These are phyloP conservation scores for Canavalia gladiata DNA, from an alignment of 306 rosid species.

Conservation along the genomic window DNA sequence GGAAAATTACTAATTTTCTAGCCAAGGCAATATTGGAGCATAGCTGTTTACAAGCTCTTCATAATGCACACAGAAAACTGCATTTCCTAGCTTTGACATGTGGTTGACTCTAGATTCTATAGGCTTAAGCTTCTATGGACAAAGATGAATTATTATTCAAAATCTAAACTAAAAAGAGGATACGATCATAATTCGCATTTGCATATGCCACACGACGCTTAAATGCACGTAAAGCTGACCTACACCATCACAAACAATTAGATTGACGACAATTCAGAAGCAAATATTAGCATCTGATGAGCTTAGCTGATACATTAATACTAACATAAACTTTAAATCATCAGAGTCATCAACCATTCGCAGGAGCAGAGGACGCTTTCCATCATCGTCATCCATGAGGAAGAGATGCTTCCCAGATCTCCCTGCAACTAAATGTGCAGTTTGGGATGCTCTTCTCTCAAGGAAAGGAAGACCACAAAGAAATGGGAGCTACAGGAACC, in stretches of 20 bases:
- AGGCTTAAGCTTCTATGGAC: constrained; percentile 9
- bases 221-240: constrained; percentile 85
- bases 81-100: constrained; percentile 23
- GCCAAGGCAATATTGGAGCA: constrained; percentile 1
- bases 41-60: constrained; percentile 6
- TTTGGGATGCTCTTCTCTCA: constrained; percentile 89
- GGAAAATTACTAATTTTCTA: constrained; percentile 36
- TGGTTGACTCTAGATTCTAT: constrained; percentile 28
- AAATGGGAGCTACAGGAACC: constrained; percentile 76
- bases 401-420: constrained; percentile 97
- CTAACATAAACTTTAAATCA: constrained; percentile 92
- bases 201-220: constrained; percentile 97
- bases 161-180: constrained; percentile 59
- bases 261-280: constrained; percentile 37
- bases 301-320: constrained; percentile 40
- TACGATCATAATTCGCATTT: constrained; percentile 92
- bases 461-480: constrained; percentile 95
- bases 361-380: constrained; percentile 85
- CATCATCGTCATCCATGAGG: constrained; percentile 78
- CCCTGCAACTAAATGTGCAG: constrained; percentile 94
- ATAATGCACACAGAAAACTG: constrained; percentile 33
- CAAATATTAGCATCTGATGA: constrained; percentile 37
- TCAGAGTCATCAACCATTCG: constrained; percentile 83
- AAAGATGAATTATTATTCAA: constrained; percentile 13
- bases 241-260: constrained; percentile 53